A percentile compares a stretch with the other conserved stretches of the same genome.
phyloP scores from a whole-genome alignment of 1,284 basidiomycete genomes.

The Cerioporus squamosus region DNA sequence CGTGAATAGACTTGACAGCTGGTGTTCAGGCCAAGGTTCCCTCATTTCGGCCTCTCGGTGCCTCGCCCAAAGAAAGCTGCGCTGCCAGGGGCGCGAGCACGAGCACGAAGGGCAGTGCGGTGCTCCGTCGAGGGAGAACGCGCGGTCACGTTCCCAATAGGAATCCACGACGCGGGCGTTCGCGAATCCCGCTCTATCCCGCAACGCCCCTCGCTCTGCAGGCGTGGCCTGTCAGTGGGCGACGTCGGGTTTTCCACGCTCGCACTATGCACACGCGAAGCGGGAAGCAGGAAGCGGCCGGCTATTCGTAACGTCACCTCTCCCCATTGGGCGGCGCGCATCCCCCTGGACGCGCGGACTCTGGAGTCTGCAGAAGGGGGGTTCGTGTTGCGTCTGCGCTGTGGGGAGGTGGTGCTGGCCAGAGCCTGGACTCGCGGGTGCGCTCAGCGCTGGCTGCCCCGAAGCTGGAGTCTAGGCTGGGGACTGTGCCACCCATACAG shows the following conservation, averaged over 20 bases:
- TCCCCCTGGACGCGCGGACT: conserved; percentile 3
- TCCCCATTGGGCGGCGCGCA: conserved; percentile 10
- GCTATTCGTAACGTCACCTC: conserved; percentile 13
- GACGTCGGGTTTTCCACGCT: conserved; percentile 10
- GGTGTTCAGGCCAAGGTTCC: conserved; percentile 11
- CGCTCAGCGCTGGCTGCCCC: not conserved
- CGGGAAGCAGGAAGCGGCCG: not conserved
- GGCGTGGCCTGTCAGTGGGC: not conserved
- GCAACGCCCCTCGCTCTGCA: not conserved
- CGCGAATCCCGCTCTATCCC: conserved; percentile 18
- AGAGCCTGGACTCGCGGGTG: not conserved
- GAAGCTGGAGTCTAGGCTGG: not conserved
- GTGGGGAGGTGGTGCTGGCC: not conserved
- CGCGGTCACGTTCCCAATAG: conserved; percentile 3
- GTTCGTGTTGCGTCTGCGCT: not conserved
- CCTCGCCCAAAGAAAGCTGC: not conserved
- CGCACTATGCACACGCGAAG: not conserved
- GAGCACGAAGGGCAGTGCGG: not conserved
- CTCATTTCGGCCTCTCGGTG: conserved; percentile 2
- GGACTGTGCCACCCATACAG: not conserved
- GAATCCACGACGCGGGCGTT: conserved; percentile 3
- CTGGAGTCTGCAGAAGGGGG: not conserved
- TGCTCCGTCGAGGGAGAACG: not conserved
- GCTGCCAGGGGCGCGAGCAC: not conserved
- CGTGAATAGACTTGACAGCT: conserved; percentile 8